These are phyloP conservation scores for Nissolia schottii DNA, from an alignment of 306 rosid genomes.

Conservation along the genomic window DNA sequence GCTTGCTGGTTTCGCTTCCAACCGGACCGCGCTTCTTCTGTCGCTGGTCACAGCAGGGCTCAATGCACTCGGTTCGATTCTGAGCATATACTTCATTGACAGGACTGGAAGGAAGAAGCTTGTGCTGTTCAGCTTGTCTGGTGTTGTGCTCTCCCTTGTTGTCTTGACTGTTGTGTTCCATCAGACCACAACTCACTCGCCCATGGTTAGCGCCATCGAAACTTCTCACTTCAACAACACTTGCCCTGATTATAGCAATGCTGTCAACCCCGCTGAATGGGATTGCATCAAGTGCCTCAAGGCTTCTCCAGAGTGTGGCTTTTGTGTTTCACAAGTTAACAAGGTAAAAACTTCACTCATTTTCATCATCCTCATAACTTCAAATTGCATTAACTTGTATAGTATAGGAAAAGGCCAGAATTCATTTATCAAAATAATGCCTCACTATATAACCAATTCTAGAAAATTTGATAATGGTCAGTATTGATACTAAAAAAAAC, in stretches of 20 bases:
- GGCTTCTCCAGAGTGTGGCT: conserved; percentile 50
- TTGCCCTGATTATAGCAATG: conserved; percentile 37
- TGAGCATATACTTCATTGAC: conserved; percentile 54
- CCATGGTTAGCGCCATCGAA: conserved; percentile 14
- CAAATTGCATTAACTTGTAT: too few relatives aligned
- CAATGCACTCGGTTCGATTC: conserved; percentile 48
- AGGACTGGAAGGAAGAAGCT: conserved; percentile 58
- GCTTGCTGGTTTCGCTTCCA: conserved; percentile 55
- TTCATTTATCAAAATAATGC: too few relatives aligned
- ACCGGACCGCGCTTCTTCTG: conserved; percentile 46
- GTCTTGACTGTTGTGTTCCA: conserved; percentile 41
- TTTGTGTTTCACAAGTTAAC: conserved; percentile 37
- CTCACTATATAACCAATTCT: too few relatives aligned
- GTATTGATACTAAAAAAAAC: too few relatives aligned
- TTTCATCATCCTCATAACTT: neutral
- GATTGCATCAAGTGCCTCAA: conserved; percentile 54
- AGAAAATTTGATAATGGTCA: too few relatives aligned
- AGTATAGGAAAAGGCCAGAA: too few relatives aligned
- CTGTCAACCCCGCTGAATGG: conserved; percentile 23
- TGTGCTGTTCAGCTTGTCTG: conserved; percentile 33
- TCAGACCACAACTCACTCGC: conserved; percentile 38
- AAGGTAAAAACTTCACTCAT: conserved; percentile 40
- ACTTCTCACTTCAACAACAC: conserved; percentile 39
- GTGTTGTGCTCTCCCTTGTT: conserved; percentile 38
- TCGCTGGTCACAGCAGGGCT: conserved; percentile 54